Base-by-base conservation (phyloP, 768 basidiomycete genomes). In the Daedalea quercina region DNA sequence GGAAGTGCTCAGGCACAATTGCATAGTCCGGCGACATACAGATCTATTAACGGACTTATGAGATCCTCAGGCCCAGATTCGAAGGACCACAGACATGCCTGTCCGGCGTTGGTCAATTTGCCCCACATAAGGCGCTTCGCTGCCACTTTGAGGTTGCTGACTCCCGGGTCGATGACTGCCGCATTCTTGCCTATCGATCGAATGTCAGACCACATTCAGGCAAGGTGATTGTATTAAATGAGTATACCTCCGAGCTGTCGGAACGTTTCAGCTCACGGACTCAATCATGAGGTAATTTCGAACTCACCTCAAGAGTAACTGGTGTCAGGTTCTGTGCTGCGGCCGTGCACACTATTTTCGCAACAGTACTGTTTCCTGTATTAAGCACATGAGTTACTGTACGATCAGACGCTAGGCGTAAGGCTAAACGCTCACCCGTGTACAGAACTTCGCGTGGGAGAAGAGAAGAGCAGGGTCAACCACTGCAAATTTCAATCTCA, bases 81-180 rank as follows among this genome's bases (percentile, higher is more conserved):
- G 15, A 40, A 7, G 7, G 37, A 40, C 22, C 0, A 8, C 25
- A 47, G 6, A 41, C 57, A 23, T 50, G 71, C 70, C 62, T 73
- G 74, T 2, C 91, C 91, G 0, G 79, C 81, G 58, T 94, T 94
- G 34, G 75, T 68, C 44, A 71, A 68, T 60, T 90, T 90, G n/a
- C 89, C 89, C 87, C 88, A 92, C 33, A 91, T 65, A 42, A 94
- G 73, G n/a, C 90, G 76, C 41, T 76, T 77, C 2, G 87, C 87
- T 0, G 84, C 76, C 3, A 75, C 69, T 52, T 81, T 73, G 47
- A 92, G 68, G 62, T 93, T 84, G 28, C 53, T 48, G 50, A 79
- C 81, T 20, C 71, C 74, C 0, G 86, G 75, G 65, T 91, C 87
- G 26, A 61, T 34, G 42, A 94, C 70, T 55, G 92, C 72, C 1